phyloP scores from a whole-genome alignment of 2,329 filamentous ascomycete genomes.

The Epichloe elymi region DNA sequence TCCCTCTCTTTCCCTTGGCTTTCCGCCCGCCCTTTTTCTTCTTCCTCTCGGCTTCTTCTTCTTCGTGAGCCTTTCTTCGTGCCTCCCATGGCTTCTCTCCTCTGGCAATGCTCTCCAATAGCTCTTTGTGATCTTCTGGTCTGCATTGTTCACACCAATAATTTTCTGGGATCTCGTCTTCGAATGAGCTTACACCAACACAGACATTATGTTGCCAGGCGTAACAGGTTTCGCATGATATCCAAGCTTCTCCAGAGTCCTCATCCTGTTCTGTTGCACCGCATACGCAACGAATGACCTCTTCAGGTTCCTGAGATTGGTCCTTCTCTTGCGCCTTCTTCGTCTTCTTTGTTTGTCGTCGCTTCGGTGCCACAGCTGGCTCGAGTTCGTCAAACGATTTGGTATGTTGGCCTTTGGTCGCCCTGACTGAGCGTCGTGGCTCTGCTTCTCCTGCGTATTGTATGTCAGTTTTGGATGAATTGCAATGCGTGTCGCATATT shows the following conservation, averaged over 20 bases:
- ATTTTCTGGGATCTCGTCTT: constrained; percentile 64
- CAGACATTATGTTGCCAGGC: constrained; percentile 98
- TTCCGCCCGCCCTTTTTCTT: constrained; percentile 48
- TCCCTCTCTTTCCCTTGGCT: constrained; percentile 49
- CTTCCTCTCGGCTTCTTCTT: constrained; percentile 46
- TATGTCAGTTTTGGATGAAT: constrained; percentile 8
- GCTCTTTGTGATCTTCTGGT: constrained; percentile 68
- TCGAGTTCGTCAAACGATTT: constrained; percentile 75
- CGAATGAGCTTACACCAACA: constrained; percentile 69
- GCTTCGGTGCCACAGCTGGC: constrained; percentile 38
- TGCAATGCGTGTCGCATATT: background rate
- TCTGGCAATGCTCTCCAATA: constrained; percentile 62
- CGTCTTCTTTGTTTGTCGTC: constrained; percentile 32
- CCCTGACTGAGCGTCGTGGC: constrained; percentile 84
- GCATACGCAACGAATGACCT: constrained; percentile 86
- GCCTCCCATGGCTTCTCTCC: constrained; percentile 84
- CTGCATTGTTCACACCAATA: constrained; percentile 91
- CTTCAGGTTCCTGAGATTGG: constrained; percentile 42
- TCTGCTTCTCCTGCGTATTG: constrained; percentile 42
- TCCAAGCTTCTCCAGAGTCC: constrained; percentile 82
- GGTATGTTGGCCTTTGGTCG: constrained; percentile 90
- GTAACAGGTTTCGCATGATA: constrained; percentile 82
- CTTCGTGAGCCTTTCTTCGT: constrained; percentile 48
- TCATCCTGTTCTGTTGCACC: constrained; percentile 77
- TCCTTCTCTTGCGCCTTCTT: constrained; percentile 53